Evolutionary conservation across 179 eudicot genomes (phyloP), one percentile per base, ranked within the genome.

Genomic region (Silene vulgaris): DNA sequence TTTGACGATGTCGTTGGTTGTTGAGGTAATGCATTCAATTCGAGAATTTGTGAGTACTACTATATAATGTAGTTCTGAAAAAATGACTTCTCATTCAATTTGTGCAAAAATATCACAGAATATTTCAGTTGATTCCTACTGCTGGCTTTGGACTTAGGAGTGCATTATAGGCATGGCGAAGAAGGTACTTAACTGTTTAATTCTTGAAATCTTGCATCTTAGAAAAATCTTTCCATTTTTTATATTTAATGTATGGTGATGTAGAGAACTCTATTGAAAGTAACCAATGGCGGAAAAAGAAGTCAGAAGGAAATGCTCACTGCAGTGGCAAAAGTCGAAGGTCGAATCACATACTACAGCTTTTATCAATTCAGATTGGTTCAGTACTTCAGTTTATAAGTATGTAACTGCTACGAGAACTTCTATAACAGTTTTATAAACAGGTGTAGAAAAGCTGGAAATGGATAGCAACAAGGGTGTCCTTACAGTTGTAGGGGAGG

Each of bases 401-500:
- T 43, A 70, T 50, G 57, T 3, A 23, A 21, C 17, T 29, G 14
- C 11, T 35, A 19, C 20, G 23, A 48, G 1, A 50, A 26, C 35
- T 43, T 45, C 14, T 12, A 61, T 1, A 9, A 45, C 21, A 48
- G 16, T 11, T 54, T 26, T 74, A 23, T 23, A 52, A 65, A 54
- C 76, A 83, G 86, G 90, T 32, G 75, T 85, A 17, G 84, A 84
- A 63, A 75, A 85, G 20, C 65, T 87, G 70, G 78, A 79, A 2
- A 75, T 84, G 67, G 78, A 78, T 71, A 65, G 23, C 23, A 79
- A 62, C 23, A 87, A 87, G 74, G 83, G 82, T 30, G 81, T 65
- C 4, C 65, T 87, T 52, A 84, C 86, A 8, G 84, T 87, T 5
- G 69, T 84, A 16, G 88, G 90, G 45, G 85, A 79, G 70, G 87